Percentiles rank a stretch among this genome's conserved stretches.
phyloP scores from a whole-genome alignment of 106 monocot species.

The Hemerocallis citrina region DNA sequence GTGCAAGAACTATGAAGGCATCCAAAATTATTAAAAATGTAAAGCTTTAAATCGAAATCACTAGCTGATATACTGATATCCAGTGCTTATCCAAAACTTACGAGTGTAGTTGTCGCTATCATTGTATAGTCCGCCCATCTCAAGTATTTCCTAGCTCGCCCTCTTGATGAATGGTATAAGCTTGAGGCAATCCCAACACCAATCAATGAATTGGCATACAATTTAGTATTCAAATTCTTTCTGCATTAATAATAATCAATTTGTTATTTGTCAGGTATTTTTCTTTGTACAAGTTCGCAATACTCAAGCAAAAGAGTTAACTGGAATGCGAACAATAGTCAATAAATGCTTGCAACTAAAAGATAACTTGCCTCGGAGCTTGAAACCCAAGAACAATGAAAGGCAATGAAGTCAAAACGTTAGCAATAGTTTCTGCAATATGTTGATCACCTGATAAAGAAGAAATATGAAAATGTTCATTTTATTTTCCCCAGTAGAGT shows the following conservation, averaged over 20 bases:
- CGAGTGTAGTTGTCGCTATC: conserved; percentile 80
- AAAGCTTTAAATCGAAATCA: background rate
- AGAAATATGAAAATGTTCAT: background rate
- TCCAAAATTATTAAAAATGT: background rate
- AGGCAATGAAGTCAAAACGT: conserved; percentile 82
- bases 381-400: conserved; percentile 78
- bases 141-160: conserved; percentile 58
- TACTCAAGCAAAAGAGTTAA: background rate
- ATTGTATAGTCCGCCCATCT: conserved; percentile 95
- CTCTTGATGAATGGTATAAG: conserved; percentile 84
- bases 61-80: background rate
- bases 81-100: conserved; percentile 26
- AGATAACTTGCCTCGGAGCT: conserved; percentile 54
- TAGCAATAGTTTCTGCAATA: conserved; percentile 61
- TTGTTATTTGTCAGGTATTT: background rate
- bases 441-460: conserved; percentile 47
- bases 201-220: conserved; percentile 87
- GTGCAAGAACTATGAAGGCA: no score
- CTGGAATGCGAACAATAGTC: background rate
- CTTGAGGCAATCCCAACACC: conserved; percentile 89
- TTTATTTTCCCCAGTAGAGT: background rate
- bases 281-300: background rate
- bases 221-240: conserved; percentile 57
- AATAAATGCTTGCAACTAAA: background rate
- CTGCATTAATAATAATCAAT: conserved; percentile 42